Conservation (phyloP, 352 stramenopile species). For the Plasmopara viticola region DNA sequence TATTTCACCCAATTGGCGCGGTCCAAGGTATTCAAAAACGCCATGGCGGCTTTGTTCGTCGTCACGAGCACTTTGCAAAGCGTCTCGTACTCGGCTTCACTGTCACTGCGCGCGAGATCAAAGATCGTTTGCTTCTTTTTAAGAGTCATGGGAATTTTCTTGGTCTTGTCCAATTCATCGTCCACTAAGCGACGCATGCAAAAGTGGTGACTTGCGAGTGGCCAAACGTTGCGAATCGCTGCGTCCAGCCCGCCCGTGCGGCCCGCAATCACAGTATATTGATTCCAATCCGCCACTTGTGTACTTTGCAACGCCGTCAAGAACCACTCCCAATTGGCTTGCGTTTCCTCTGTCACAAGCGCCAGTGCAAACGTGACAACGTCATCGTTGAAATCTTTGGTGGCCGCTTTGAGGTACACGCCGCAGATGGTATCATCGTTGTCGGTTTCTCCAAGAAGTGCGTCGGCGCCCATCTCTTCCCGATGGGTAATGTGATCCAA, state of each 20-base stretch:
- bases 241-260: slow-evolving; percentile 45
- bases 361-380: slow-evolving; percentile 59
- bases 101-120: slow-evolving; percentile 60
- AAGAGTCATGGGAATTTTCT: slow-evolving; percentile 53
- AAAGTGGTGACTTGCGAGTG: slow-evolving; percentile 54
- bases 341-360: slow-evolving; percentile 55
- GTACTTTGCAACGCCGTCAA: slow-evolving; percentile 40
- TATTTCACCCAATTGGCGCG: slow-evolving; percentile 72
- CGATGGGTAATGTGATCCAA: slow-evolving; percentile 48
- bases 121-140: slow-evolving; percentile 71
- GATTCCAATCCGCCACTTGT: slow-evolving; percentile 39
- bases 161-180: slow-evolving; percentile 50
- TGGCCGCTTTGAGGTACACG: slow-evolving; percentile 65
- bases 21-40: slow-evolving; percentile 52
- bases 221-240: slow-evolving; percentile 46
- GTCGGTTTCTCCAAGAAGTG: slow-evolving; percentile 41
- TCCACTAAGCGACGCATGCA: slow-evolving; percentile 72
- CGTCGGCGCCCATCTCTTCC: slow-evolving; percentile 32
- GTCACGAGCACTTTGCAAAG: slow-evolving; percentile 43
- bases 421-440: slow-evolving; percentile 67
- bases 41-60: slow-evolving; percentile 45
- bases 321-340: slow-evolving; percentile 77
- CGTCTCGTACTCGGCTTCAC: slow-evolving; percentile 60
- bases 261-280: slow-evolving; percentile 65
- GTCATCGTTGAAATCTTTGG: slow-evolving; percentile 71